Percentiles rank a stretch among this genome's conserved stretches.
These are phyloP conservation scores for Astrothelium macrocarpum DNA, from an alignment of 495 filamentous ascomycete species.

Conservation along the genomic window DNA sequence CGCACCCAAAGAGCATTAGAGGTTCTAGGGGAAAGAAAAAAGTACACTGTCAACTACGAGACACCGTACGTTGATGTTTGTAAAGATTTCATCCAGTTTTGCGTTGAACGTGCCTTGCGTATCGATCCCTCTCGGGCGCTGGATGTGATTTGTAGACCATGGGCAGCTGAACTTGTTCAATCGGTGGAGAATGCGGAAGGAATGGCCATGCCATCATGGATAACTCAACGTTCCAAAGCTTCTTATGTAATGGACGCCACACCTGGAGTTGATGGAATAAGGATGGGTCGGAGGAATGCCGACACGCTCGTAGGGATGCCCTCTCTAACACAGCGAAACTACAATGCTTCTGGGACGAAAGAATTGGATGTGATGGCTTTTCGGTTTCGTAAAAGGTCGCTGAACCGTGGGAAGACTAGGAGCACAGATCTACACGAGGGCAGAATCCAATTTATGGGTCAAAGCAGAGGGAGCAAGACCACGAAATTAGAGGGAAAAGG, in stretches of 20 bases:
- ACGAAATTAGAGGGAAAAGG: background rate
- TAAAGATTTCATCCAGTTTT: conserved; percentile 14
- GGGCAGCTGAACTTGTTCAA: conserved; percentile 11
- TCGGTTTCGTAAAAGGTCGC: background rate
- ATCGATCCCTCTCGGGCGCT: conserved; percentile 13
- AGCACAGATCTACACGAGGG: background rate
- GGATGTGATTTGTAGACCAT: conserved; percentile 16
- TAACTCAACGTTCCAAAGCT: conserved; percentile 13
- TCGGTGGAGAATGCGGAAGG: background rate
- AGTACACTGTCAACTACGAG: conserved; percentile 12
- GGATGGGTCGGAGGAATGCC: background rate
- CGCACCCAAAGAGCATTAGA: background rate
- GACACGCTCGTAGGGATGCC: conserved; percentile 11
- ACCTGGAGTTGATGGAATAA: background rate
- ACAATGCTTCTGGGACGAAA: conserved; percentile 8
- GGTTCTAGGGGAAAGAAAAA: background rate
- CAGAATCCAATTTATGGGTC: background rate
- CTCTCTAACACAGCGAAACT: conserved; percentile 2
- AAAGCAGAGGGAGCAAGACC: background rate
- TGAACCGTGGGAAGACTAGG: background rate
- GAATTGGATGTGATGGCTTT: background rate
- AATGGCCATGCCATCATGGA: conserved; percentile 8
- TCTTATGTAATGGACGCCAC: conserved; percentile 5
- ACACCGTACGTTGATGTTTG: conserved; percentile 5
- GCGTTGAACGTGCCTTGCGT: background rate